phyloP scores from a whole-genome alignment of 164 flowering plant species.

The Cinnamomum chago region DNA sequence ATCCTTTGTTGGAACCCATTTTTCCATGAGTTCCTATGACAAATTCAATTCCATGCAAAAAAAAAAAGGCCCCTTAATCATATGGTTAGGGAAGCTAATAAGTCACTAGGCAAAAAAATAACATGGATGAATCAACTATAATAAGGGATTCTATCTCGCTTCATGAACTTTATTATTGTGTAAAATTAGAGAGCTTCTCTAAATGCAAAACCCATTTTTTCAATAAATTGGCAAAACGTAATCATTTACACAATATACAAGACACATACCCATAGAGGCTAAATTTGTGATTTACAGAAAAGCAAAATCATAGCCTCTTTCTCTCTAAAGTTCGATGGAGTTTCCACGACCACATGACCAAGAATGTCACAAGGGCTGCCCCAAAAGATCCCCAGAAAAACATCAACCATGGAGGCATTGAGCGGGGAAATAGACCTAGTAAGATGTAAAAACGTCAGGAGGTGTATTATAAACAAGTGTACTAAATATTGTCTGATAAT shows the following conservation, averaged over 20 bases:
- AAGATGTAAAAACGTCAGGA: neutral
- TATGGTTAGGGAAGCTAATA: too few species aligned
- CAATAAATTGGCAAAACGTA: neutral
- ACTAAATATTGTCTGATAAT: neutral
- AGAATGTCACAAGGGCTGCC: conserved; percentile 38
- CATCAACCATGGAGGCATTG: conserved; percentile 84
- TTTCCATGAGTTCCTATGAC: too few species aligned
- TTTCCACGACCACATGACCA: conserved; percentile 80
- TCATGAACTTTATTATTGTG: too few species aligned
- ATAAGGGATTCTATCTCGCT: too few species aligned
- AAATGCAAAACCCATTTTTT: neutral
- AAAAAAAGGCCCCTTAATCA: too few species aligned
- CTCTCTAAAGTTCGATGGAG: conserved; percentile 42
- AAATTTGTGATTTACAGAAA: conserved; percentile 29
- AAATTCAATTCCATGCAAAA: too few species aligned
- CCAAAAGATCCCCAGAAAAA: conserved; percentile 64
- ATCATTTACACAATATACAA: conserved; percentile 65
- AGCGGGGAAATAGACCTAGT: conserved; percentile 74
- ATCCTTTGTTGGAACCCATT: too few species aligned
- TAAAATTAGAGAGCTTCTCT: too few species aligned
- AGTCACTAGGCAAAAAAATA: too few species aligned
- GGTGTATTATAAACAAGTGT: neutral
- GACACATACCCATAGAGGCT: conserved; percentile 19
- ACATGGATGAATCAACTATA: too few species aligned
- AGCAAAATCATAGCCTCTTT: conserved; percentile 47